These are phyloP conservation scores for Hylodesmum podocarpum DNA, from an alignment of 306 rosid genomes.

Conservation along the genomic window DNA sequence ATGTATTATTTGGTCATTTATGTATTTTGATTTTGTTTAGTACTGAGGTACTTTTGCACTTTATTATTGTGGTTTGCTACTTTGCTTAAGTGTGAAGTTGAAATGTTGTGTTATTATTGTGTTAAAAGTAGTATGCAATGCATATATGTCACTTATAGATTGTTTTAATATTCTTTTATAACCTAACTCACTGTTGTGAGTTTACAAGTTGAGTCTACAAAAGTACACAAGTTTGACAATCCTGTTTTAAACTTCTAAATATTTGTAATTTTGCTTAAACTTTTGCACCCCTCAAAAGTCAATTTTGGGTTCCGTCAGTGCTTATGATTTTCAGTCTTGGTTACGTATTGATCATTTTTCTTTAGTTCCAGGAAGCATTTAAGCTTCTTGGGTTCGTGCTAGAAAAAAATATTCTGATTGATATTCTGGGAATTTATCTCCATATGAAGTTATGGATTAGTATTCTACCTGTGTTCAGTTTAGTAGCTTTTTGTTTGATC, in stretches of 20 bases:
- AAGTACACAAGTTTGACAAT: not conserved
- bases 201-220: not conserved
- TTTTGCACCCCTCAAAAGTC: not conserved
- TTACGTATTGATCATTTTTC: not conserved
- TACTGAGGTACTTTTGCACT: not conserved
- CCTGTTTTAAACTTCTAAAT: not conserved
- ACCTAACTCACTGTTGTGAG: not conserved
- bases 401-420: not conserved
- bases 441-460: not conserved
- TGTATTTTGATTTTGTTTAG: not conserved
- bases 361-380: not conserved
- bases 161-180: too few relatives aligned
- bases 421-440: not conserved
- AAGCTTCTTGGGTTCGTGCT: not conserved
- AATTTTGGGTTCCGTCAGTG: not conserved
- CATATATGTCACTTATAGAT: not conserved
- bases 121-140: not conserved
- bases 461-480: not conserved
- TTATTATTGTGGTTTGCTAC: not conserved
- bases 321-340: slow-evolving; percentile 10
- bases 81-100: not conserved
- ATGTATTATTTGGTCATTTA: too few relatives aligned
- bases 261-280: not conserved
- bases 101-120: not conserved
- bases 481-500: not conserved